Evolutionary conservation across 1,284 basidiomycete genomes (phyloP), one percentile per base, ranked within the genome.

Genomic region (Apiotrichum akiyoshidainum): DNA sequence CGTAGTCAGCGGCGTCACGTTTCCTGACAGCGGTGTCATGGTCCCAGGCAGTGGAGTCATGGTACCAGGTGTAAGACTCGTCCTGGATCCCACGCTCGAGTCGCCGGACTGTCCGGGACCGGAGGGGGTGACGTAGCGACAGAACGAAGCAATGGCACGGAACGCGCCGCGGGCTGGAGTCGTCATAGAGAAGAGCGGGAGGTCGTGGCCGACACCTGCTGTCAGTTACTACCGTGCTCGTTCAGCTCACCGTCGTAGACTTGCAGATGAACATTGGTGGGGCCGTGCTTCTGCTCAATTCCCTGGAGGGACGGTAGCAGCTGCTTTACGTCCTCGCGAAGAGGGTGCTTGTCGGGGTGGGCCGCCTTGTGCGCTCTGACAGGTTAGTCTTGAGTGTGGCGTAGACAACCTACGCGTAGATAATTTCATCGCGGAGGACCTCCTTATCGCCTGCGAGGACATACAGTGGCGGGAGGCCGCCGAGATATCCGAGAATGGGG

Each of bases 241-340:
- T 53, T n/a, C 47, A 60, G 57, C 75, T 60, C 50, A 74, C 77
- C 78, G 55, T 81, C 81, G 63, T 80, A 82, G 5, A 82, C 76
- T 74, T 99, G 95, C 13, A 99, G 80, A 77, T 99, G 95, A 16
- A 98, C 92, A 59, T 89, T 84, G 0, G 95, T 96, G 0, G 90
- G 85, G 2, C 77, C 81, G 67, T 82, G 81, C 12, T 81, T 80
- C 22, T 78, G 73, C 70, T 89, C 88, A 60, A 91, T 87, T 1
- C 82, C 85, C 19, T 83, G 67, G 21, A 92, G 74, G 4, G 81
- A 71, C 7, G 90, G 88, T 65, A 91, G 87, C 57, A 92, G 65
- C 33, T 79, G 74, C 53, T 83, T 80, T 2, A 83, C 79, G 37
- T 85, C 82, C 0, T 88, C 82, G 49, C 81, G 83, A 8, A 90